Conservation (phyloP, 2,329 filamentous ascomycete species). For the Pseudodiploospora longispora region DNA sequence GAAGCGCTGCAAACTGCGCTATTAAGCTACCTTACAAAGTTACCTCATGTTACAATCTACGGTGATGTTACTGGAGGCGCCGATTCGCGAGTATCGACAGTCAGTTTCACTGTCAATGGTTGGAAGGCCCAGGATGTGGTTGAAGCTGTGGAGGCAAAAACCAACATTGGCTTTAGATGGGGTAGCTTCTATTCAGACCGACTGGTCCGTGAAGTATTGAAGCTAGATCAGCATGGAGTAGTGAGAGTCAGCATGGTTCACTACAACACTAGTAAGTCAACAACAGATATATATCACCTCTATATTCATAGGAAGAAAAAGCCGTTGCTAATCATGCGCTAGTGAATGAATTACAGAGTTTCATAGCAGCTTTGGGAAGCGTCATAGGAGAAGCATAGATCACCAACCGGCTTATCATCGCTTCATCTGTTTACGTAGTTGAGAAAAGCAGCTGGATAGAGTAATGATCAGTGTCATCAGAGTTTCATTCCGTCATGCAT, state of each 20-base stretch:
- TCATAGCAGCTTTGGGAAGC: slow-evolving; percentile 45
- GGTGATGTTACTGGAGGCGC: slow-evolving; percentile 45
- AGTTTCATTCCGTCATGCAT: too few species aligned
- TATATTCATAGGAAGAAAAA: not conserved
- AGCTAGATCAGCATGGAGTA: slow-evolving; percentile 50
- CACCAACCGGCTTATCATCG: not conserved
- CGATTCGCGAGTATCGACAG: slow-evolving; percentile 49
- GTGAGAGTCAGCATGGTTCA: slow-evolving; percentile 64
- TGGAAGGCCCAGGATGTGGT: slow-evolving; percentile 50
- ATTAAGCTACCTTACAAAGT: slow-evolving; percentile 48
- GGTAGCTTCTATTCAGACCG: slow-evolving; percentile 63
- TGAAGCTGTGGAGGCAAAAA: slow-evolving; percentile 50
- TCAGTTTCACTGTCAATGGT: slow-evolving; percentile 58
- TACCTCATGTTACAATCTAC: slow-evolving; percentile 47
- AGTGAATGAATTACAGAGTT: slow-evolving; percentile 48
- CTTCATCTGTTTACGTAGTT: too few species aligned
- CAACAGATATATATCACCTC: not conserved
- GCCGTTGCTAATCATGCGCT: slow-evolving; percentile 7
- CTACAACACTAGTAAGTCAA: slow-evolving; percentile 58
- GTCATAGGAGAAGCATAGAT: slow-evolving; percentile 9
- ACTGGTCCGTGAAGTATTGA: slow-evolving; percentile 50
- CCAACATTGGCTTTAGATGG: slow-evolving; percentile 55
- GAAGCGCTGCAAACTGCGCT: slow-evolving; percentile 49
- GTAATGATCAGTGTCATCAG: too few species aligned
- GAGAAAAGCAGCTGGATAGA: too few species aligned